Evolutionary conservation across 148 eudicot species (phyloP).

Genomic region (Salicornia ramosissima): DNA sequence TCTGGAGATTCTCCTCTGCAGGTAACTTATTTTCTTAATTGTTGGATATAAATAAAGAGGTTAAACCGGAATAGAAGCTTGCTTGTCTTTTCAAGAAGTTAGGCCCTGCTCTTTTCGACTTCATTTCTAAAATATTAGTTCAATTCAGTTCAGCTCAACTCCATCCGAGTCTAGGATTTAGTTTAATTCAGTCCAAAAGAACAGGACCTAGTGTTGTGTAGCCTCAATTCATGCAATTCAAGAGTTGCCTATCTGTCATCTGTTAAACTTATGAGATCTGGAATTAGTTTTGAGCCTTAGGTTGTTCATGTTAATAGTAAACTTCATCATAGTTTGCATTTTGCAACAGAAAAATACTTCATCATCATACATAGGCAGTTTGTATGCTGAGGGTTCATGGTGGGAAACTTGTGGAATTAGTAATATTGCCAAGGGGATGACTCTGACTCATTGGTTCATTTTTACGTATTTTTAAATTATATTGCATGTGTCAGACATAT

Average conservation of each 20-base stretch:
- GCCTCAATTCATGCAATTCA: not conserved
- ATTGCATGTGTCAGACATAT: too few relatives aligned
- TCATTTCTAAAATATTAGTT: too few relatives aligned
- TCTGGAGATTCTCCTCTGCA: slow-evolving; percentile 94
- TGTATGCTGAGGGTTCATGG: not conserved
- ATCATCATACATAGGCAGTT: not conserved
- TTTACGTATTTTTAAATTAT: not conserved
- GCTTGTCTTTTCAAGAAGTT: not conserved
- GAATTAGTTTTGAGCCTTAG: not conserved
- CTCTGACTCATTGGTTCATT: not conserved
- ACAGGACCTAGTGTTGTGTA: too few relatives aligned
- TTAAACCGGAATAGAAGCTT: not conserved
- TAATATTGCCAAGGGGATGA: not conserved
- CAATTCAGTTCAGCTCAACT: too few relatives aligned
- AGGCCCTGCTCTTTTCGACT: too few relatives aligned
- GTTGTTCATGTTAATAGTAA: not conserved
- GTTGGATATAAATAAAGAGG: not conserved
- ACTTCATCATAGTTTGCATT: too few relatives aligned
- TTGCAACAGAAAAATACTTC: too few relatives aligned
- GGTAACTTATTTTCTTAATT: slow-evolving; percentile 39
- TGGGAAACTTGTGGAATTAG: not conserved
- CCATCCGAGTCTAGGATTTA: too few relatives aligned
- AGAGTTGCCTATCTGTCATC: not conserved
- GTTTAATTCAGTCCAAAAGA: too few relatives aligned
- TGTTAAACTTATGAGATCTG: not conserved